These are phyloP conservation scores for Metschnikowia hibisci DNA, from an alignment of 805 yeast species.

Conservation along the genomic window DNA sequence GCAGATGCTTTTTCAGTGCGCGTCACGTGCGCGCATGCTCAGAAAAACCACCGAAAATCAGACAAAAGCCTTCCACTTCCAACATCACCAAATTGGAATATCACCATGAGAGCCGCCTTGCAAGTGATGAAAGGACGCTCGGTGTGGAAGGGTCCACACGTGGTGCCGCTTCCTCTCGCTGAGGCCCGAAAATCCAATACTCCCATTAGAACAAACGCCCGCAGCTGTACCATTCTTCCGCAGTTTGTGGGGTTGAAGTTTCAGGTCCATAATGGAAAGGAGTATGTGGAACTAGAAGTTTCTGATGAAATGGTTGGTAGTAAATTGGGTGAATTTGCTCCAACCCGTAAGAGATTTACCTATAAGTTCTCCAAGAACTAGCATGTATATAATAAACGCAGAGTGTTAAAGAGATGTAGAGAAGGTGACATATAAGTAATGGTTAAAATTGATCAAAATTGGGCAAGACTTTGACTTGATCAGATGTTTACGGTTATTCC, in stretches of 20 bases:
- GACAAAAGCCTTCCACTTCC: constrained; percentile 1
- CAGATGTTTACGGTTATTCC: too few species aligned
- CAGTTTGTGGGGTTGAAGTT: constrained; percentile 93
- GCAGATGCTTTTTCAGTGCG: constrained; percentile 4
- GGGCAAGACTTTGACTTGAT: too few species aligned
- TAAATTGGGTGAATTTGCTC: constrained; percentile 92
- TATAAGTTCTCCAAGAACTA: constrained; percentile 76
- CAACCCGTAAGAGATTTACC: constrained; percentile 83
- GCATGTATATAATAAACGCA: constrained; percentile 1
- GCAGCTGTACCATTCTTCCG: constrained; percentile 91
- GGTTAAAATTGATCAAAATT: too few species aligned
- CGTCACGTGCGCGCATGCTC: constrained; percentile 7
- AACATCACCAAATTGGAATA: background rate
- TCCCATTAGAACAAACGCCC: constrained; percentile 93
- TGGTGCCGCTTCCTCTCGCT: constrained; percentile 91
- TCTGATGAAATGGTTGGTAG: constrained; percentile 96
- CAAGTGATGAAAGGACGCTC: constrained; percentile 31
- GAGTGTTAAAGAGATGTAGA: too few species aligned
- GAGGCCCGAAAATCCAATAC: constrained; percentile 76
- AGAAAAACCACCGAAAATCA: background rate
- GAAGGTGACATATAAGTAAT: too few species aligned
- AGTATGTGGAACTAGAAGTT: constrained; percentile 81
- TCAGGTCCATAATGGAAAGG: constrained; percentile 95
- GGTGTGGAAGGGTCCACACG: constrained; percentile 72
- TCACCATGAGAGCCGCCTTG: constrained; percentile 33